phyloP scores from a whole-genome alignment of 495 filamentous ascomycete species.

The Neurospora terricola region DNA sequence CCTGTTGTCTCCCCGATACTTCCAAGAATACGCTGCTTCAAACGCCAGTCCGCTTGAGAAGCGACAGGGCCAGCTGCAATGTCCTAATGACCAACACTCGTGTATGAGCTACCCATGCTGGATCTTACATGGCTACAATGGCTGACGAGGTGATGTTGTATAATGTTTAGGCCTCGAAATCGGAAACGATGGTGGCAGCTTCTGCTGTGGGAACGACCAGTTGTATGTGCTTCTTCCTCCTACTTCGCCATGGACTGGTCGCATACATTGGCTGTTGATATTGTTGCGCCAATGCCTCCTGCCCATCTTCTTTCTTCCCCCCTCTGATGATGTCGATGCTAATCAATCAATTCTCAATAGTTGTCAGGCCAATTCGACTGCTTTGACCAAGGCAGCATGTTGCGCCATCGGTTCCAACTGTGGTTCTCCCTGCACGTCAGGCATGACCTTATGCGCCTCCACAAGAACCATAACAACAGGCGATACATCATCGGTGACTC shows the following conservation, averaged over 20 bases:
- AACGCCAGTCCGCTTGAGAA: constrained; percentile 6
- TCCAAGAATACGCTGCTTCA: neutral
- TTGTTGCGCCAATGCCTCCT: neutral
- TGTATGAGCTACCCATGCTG: constrained; percentile 3
- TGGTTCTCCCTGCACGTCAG: constrained; percentile 18
- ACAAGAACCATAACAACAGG: constrained; percentile 12
- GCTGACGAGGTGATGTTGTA: neutral
- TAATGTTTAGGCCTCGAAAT: constrained; percentile 6
- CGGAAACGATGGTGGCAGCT: constrained; percentile 3
- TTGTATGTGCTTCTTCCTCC: constrained; percentile 6
- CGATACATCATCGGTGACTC: constrained; percentile 7
- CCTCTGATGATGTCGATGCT: neutral
- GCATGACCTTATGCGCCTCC: constrained; percentile 11
- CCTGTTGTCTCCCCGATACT: constrained; percentile 9
- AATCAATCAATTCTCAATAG: constrained; percentile 6
- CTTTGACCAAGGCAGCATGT: constrained; percentile 17
- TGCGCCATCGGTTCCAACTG: constrained; percentile 30
- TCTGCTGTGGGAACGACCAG: constrained; percentile 8
- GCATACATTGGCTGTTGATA: neutral
- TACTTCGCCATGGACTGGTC: neutral
- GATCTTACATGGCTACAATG: neutral
- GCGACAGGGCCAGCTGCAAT: constrained; percentile 3
- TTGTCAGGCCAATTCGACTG: constrained; percentile 18
- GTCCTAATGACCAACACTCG: constrained; percentile 4
- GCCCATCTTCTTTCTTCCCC: neutral